Base-by-base conservation (phyloP, 2,329 filamentous ascomycete species). In the Microcyclospora pomicola region DNA sequence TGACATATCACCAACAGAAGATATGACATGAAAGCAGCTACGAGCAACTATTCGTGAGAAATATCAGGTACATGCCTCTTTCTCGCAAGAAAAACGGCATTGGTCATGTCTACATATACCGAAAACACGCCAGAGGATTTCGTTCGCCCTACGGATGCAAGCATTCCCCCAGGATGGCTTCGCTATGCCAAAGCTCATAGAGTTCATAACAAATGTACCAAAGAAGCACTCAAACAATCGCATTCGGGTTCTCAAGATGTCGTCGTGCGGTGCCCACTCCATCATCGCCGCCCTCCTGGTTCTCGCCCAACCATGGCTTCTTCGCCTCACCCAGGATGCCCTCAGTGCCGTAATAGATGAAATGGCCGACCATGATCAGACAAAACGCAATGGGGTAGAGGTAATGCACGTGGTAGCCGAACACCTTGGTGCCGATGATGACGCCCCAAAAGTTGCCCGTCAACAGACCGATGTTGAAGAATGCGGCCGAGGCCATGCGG, bases 391-490 rank as follows among this genome's bases (percentile, higher is more conserved):
- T 82, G 5, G 91, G 88, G 63, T 98, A 98, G 64, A 95, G 71
- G 69, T 75, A 94, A 64, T 94, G 82, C 41, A 98, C 75, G 31
- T 62, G 62, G 50, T 82, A 74, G 33, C 80, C 75, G 54, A 98
- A 93, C 35, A 96, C 82, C 56, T 79, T 73, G 49, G 92, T 75
- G 35, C 91, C 91, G 50, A 98, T 88, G 49, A 92, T 81, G 44
- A 93, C 81, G 47, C 86, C 87, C 91, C 91, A 98, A 66, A 96
- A 96, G 64, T 93, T 95, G 51, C 79, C 84, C 2, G 91, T 96
- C 42, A 98, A 69, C 47, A 98, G 68, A 6, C 82, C 88, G 53
- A 96, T 93, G 62, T 98, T 93, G 68, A 95, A 92, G 64, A 98
- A 95, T 14, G 87, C 88, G 2, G 91, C 91, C 12, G 76, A 82